These are phyloP conservation scores for Wallacemonas sp. DNA, from an alignment of 208 protist genomes.

Conservation along the genomic window DNA sequence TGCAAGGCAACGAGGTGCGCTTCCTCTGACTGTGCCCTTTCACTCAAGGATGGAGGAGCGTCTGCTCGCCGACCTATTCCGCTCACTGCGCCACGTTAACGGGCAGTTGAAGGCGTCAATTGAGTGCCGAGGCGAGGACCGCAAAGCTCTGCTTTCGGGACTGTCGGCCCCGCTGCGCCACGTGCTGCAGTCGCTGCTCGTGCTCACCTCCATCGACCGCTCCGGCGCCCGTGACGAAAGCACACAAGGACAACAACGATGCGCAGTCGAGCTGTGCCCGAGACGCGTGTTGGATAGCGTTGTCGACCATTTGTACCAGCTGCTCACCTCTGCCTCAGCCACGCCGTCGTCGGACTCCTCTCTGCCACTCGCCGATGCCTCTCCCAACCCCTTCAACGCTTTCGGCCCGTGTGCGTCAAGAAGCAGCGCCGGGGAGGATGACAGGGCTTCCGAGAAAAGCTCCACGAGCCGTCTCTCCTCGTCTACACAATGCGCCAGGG, in stretches of 20 bases:
- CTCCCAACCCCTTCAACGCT: too few relatives aligned
- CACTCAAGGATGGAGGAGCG: background rate
- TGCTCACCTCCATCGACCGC: background rate
- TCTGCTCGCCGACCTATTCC: background rate
- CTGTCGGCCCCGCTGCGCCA: background rate
- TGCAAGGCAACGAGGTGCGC: too few relatives aligned
- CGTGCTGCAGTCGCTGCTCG: constrained; percentile 4
- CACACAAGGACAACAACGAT: background rate
- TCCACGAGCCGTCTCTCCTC: too few relatives aligned
- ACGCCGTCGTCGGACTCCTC: too few relatives aligned
- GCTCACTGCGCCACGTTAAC: background rate
- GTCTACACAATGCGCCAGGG: too few relatives aligned
- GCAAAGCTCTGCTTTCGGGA: background rate
- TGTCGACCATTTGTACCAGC: background rate
- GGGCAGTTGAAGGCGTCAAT: background rate
- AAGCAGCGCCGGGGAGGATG: too few relatives aligned
- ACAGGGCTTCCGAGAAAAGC: too few relatives aligned
- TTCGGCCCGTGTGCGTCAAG: too few relatives aligned
- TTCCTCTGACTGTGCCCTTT: background rate
- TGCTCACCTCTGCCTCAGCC: too few relatives aligned
- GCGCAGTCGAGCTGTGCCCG: background rate
- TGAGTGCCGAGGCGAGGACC: background rate
- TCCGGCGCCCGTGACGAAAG: background rate
- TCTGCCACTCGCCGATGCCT: too few relatives aligned
- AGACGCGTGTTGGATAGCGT: background rate